Base-by-base conservation (phyloP, 106 monocot species). In the Dendrobium huoshanense region DNA sequence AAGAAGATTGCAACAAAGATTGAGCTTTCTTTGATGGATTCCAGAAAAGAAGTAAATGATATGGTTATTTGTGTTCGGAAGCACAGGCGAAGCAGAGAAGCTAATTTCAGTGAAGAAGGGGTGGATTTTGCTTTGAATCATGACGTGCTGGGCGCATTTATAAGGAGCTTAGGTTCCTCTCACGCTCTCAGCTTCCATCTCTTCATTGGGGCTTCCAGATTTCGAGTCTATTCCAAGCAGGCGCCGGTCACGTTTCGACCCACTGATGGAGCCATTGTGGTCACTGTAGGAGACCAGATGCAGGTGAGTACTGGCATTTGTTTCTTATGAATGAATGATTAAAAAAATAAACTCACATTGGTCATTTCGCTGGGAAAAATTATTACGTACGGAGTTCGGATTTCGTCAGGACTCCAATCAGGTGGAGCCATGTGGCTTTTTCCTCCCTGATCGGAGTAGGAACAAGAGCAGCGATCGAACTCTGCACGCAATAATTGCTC, bases 221-320 rank as follows among this genome's bases (percentile, higher is more conserved):
- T 88, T 29, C 78, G 75, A 55, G 40, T 80, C 16, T 85, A 79
- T 55, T 82, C 80, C 5, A 78, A 85, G 78, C 77, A 67, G 65
- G 79, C 82, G 1, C 80, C 80, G 78, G 29, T 33, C 8, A 6
- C 54, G 1, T 88, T 85, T 47, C 10, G 37, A 15, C 83, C 80
- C 7, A 33, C n/a, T 2, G 58, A 86, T 43, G 73, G 41, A 15
- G 78, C 86, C 42, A 45, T 86, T 55, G 43, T 86, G 24, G 81
- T 86, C 79, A 89, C 89, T 27, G 19, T 89, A 7, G 83, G 89
- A 29, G 78, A 86, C 56, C 80, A 86, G 45, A 61, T 82, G 11
- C 88, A 85, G 85, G 85, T 88, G 45, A 73, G 25, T 51, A 3
- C 15, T 29, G 9, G 10, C 15, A n/a, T 47, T 41, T 9, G 43